Evolutionary conservation across 2,329 filamentous ascomycete genomes (phyloP).

Genomic region (Monosporascus sp.): DNA sequence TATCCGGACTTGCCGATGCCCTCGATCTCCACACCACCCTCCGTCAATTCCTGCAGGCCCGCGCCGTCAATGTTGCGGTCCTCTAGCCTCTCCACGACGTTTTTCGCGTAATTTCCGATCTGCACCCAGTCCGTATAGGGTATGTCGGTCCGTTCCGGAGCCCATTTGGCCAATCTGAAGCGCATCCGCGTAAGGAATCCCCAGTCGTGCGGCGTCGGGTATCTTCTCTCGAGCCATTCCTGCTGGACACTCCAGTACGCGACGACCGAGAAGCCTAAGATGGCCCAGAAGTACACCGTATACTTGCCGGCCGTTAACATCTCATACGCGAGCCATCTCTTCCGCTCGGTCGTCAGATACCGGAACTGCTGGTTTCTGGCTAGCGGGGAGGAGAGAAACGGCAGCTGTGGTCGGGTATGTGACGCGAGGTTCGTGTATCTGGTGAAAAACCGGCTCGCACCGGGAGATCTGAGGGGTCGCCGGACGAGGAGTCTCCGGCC

Average conservation of each 20-base stretch:
- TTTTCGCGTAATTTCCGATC: conserved; percentile 54
- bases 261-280: conserved; percentile 53
- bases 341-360: conserved; percentile 73
- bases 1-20: conserved; percentile 49
- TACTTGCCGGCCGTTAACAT: conserved; percentile 65
- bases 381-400: conserved; percentile 44
- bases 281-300: conserved; percentile 59
- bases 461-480: neutral
- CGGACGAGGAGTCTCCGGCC: neutral
- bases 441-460: conserved; percentile 45
- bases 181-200: conserved; percentile 61
- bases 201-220: conserved; percentile 83
- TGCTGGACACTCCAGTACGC: conserved; percentile 63
- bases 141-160: conserved; percentile 49
- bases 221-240: conserved; percentile 68
- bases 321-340: conserved; percentile 64
- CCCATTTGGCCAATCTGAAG: conserved; percentile 58
- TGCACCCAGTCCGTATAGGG: conserved; percentile 62
- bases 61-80: conserved; percentile 62
- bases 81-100: conserved; percentile 62
- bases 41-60: conserved; percentile 52
- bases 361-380: conserved; percentile 51
- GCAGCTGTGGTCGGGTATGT: conserved; percentile 39
- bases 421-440: conserved; percentile 42
- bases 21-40: conserved; percentile 47